Base-by-base conservation (phyloP, 2,329 filamentous ascomycete genomes). In the Erysiphe pulchra region DNA sequence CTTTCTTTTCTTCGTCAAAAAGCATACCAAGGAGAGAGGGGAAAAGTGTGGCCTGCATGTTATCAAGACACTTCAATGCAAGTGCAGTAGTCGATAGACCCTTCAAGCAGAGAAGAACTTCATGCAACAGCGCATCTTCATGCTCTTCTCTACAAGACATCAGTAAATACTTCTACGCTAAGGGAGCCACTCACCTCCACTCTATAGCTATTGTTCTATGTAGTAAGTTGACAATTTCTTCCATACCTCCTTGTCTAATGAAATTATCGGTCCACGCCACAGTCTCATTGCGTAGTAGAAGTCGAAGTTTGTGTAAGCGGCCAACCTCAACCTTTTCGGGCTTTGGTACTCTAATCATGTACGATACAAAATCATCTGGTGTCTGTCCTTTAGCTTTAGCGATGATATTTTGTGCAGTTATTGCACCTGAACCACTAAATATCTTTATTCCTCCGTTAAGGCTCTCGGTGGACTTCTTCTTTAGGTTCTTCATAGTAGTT, bases 181-280 rank as follows among this genome's bases (percentile, higher is more conserved):
- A 28, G 36, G 4, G n/a, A 43, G 7, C 4, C 14, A 63, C 75
- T 60, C 62, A 85, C 80, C 86, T 83, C 87, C 90, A 98, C 60
- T 95, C 90, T 32, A 98, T 77, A 45, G 80, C 80, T 71, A 94
- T 85, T 54, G 87, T 92, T n/a, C 87, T 75, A 60, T 92, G 79
- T 42, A 95, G 67, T 46, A 95, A 65, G 36, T 73, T 75, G 33
- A 94, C 80, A 50, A 95, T 81, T 60, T 94, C 84, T 52, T 80
- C 73, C 85, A 95, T 92, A 17, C 90, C 90, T 14, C 83, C 85
- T 50, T 86, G 77, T 37, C 75, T 70, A 53, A 95, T 83, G 59
- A 95, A 98, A 12, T 77, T 73, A 57, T 95, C 84, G 2, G 92
- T 92, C 90, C 90, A 98, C 12, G 80, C 74, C 6, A 98, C 84